These are phyloP conservation scores for Boletellus emodensis DNA, from an alignment of 768 basidiomycete species.

Conservation along the genomic window DNA sequence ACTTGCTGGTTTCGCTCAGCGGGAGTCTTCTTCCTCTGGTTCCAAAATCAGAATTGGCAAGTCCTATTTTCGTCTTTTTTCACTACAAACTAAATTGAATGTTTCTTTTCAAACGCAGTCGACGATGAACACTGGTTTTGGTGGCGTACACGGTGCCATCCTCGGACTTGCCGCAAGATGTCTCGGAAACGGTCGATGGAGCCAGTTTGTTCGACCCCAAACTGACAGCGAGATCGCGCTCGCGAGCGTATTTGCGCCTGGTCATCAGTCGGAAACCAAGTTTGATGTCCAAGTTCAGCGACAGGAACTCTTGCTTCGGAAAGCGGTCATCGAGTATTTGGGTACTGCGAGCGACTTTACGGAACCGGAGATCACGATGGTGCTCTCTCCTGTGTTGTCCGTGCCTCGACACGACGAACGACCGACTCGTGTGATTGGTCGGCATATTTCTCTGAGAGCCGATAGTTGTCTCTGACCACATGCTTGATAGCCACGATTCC, in stretches of 20 bases:
- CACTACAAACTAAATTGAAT: neutral
- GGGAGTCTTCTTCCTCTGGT: conserved; percentile 65
- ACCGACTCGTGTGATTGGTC: conserved; percentile 54
- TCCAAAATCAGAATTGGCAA: conserved; percentile 73
- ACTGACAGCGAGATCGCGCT: conserved; percentile 63
- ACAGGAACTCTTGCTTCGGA: conserved; percentile 56
- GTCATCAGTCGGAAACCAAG: conserved; percentile 48
- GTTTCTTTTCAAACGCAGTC: conserved; percentile 29
- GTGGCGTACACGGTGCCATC: conserved; percentile 78
- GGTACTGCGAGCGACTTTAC: conserved; percentile 72
- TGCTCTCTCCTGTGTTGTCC: conserved; percentile 64
- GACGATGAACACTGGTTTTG: conserved; percentile 74
- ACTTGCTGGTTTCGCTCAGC: conserved; percentile 73
- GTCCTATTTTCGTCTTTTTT: conserved; percentile 21
- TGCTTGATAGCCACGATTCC: conserved; percentile 60
- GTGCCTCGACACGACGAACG: conserved; percentile 56
- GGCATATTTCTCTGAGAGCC: conserved; percentile 13
- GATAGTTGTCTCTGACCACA: neutral
- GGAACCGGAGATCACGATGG: conserved; percentile 70
- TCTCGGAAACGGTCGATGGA: conserved; percentile 58
- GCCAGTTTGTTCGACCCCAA: conserved; percentile 53
- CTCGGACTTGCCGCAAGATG: conserved; percentile 69
- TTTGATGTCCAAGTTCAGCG: conserved; percentile 56
- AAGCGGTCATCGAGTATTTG: conserved; percentile 61
- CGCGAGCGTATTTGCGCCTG: conserved; percentile 51